phyloP scores from a whole-genome alignment of 257 asterid genomes.

The Solanum ossicruentum region DNA sequence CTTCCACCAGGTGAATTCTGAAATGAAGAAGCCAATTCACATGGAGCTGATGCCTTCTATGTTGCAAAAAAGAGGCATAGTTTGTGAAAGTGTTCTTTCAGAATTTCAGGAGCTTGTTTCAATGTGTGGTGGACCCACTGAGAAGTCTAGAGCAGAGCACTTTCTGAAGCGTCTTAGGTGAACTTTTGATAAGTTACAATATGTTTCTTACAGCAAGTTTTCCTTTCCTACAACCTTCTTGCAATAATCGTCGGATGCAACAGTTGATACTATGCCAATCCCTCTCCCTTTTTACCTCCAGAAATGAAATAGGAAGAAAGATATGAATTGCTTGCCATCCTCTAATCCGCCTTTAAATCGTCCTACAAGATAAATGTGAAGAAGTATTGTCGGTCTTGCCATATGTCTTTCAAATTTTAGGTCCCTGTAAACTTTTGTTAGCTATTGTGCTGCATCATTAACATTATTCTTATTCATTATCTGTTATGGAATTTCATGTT shows the following conservation, averaged over 20 bases:
- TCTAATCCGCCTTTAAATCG: background rate
- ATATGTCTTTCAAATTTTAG: background rate
- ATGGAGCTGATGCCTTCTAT: slow-evolving; percentile 24
- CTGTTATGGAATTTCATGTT: background rate
- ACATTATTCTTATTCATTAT: background rate
- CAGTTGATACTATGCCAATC: background rate
- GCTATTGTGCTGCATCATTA: background rate
- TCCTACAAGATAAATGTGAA: background rate
- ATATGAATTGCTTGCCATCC: background rate
- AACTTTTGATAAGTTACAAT: slow-evolving; percentile 7
- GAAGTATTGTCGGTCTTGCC: background rate
- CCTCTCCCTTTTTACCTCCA: background rate
- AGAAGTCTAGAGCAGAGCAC: slow-evolving; percentile 60
- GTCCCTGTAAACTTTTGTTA: background rate
- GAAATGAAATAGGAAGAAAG: background rate
- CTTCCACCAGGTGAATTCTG: slow-evolving; percentile 51
- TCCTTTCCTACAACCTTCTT: background rate
- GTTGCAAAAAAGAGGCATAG: slow-evolving; percentile 58
- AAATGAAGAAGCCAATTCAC: slow-evolving; percentile 53
- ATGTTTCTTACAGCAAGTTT: background rate
- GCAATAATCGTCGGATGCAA: background rate
- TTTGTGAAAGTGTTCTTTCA: slow-evolving; percentile 62
- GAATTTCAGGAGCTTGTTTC: slow-evolving; percentile 77
- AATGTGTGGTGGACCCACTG: slow-evolving; percentile 87
- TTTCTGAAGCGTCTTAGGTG: slow-evolving; percentile 65